These are phyloP conservation scores for Theobroma cacao DNA, from an alignment of 345 rosid genomes.

Conservation along the genomic window DNA sequence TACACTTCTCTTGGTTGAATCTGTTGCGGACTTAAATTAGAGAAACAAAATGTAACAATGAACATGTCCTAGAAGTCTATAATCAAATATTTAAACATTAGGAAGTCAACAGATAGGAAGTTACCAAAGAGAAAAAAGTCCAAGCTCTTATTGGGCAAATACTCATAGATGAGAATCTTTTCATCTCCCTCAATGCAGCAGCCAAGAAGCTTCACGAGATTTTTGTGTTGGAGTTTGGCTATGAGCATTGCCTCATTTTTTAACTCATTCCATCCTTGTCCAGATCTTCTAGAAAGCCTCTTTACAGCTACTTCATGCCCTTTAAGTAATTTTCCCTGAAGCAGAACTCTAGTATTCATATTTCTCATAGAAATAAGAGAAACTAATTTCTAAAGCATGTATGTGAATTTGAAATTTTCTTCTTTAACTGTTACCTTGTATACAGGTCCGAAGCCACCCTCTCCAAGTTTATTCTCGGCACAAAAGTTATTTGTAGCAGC, in stretches of 20 bases:
- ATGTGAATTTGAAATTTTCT: no score
- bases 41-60: no score
- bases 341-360: no score
- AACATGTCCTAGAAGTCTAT: no score
- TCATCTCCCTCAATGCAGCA: constrained; percentile 11
- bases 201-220: constrained; percentile 9
- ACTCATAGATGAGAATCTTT: not conserved
- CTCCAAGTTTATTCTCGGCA: constrained; percentile 6
- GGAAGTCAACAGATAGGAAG: no score
- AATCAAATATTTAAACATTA: no score
- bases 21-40: no score
- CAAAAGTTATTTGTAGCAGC: constrained; percentile 13
- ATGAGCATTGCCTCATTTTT: not conserved
- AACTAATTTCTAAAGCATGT: no score
- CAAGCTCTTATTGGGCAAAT: constrained; percentile 1
- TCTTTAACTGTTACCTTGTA: not conserved
- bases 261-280: not conserved
- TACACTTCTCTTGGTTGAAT: no score
- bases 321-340: not conserved
- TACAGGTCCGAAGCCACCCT: constrained; percentile 13
- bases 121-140: constrained; percentile 5
- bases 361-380: no score
- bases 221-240: constrained; percentile 3
- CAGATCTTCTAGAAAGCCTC: constrained; percentile 7
- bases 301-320: constrained; percentile 3